A percentile compares a stretch with the other conserved stretches of the same genome.
Evolutionary conservation across 768 basidiomycete species (phyloP).

Genomic region (Pleurotus sapidus): DNA sequence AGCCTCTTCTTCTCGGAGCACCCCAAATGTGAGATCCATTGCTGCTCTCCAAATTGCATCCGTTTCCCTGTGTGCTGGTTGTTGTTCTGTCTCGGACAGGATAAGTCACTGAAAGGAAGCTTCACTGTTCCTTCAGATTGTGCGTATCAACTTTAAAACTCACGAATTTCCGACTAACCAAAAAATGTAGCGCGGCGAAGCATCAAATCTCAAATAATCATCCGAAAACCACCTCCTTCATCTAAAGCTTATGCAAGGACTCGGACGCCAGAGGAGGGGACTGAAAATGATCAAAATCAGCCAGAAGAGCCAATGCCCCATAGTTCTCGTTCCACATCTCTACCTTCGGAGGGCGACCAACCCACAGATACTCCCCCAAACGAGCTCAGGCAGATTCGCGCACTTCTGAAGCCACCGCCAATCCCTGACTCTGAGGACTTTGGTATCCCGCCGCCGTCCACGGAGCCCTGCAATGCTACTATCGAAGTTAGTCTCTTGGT

Average conservation of each 20-base stretch:
- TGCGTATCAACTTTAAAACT: constrained; percentile 20
- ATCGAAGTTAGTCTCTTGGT: constrained; percentile 46
- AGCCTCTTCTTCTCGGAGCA: constrained; percentile 24
- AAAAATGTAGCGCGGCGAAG: constrained; percentile 32
- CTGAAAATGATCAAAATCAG: constrained; percentile 13
- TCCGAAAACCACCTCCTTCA: constrained; percentile 46
- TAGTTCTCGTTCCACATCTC: constrained; percentile 13
- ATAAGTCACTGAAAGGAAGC: constrained; percentile 44
- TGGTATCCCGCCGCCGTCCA: constrained; percentile 68
- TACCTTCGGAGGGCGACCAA: neutral
- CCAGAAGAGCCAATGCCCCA: constrained; percentile 8
- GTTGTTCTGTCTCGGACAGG: constrained; percentile 61
- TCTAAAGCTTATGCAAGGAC: constrained; percentile 48
- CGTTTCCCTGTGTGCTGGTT: constrained; percentile 70
- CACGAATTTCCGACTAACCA: too few relatives aligned
- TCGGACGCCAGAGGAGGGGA: constrained; percentile 46
- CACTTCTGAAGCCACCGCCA: constrained; percentile 57
- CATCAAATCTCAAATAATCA: constrained; percentile 57
- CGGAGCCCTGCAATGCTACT: constrained; percentile 55
- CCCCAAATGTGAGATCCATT: constrained; percentile 64
- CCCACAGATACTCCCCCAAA: constrained; percentile 28
- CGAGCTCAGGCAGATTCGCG: constrained; percentile 53
- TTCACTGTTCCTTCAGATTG: constrained; percentile 38
- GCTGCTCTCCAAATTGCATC: constrained; percentile 25
- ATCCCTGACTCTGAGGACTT: constrained; percentile 68